Evolutionary conservation across 1,284 basidiomycete species (phyloP).

Genomic region (Cryptococcus floricola): DNA sequence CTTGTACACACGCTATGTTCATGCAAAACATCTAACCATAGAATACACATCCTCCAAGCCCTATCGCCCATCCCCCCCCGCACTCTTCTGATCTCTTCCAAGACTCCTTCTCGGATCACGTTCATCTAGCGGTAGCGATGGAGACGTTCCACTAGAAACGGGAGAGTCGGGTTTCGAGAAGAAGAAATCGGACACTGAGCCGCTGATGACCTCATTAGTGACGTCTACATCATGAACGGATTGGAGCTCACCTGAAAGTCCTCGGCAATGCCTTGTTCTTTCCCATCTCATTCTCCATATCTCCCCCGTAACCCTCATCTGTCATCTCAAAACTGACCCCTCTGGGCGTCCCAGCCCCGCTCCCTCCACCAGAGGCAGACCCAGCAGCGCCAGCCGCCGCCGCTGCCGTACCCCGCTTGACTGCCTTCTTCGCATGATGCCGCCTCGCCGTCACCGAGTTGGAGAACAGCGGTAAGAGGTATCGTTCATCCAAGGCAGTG

Average conservation of each 20-base stretch:
- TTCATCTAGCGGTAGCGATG: slow-evolving; percentile 10
- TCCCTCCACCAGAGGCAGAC: slow-evolving; percentile 14
- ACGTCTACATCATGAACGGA: background rate
- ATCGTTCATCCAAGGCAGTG: slow-evolving; percentile 89
- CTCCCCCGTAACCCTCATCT: slow-evolving; percentile 25
- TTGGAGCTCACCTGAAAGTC: slow-evolving; percentile 44
- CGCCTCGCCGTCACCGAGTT: slow-evolving; percentile 86
- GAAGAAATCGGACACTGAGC: slow-evolving; percentile 31
- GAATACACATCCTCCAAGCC: background rate
- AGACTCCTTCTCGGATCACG: background rate
- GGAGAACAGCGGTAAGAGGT: slow-evolving; percentile 88
- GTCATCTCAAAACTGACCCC: slow-evolving; percentile 28
- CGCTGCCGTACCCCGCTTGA: slow-evolving; percentile 25
- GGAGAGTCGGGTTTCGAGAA: slow-evolving; percentile 21
- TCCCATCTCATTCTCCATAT: slow-evolving; percentile 46
- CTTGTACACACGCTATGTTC: too few species aligned
- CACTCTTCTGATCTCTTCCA: background rate
- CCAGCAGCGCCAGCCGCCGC: background rate
- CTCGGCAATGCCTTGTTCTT: slow-evolving; percentile 41
- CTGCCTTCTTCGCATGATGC: slow-evolving; percentile 73
- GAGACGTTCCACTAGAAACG: background rate
- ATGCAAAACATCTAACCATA: too few species aligned
- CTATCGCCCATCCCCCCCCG: background rate
- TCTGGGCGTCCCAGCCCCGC: slow-evolving; percentile 26
- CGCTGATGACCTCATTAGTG: slow-evolving; percentile 8